A percentile compares a stretch with the other conserved stretches of the same genome.
These are phyloP conservation scores for Fomitopsis palustris DNA, from an alignment of 1,284 basidiomycete genomes.

Conservation along the genomic window DNA sequence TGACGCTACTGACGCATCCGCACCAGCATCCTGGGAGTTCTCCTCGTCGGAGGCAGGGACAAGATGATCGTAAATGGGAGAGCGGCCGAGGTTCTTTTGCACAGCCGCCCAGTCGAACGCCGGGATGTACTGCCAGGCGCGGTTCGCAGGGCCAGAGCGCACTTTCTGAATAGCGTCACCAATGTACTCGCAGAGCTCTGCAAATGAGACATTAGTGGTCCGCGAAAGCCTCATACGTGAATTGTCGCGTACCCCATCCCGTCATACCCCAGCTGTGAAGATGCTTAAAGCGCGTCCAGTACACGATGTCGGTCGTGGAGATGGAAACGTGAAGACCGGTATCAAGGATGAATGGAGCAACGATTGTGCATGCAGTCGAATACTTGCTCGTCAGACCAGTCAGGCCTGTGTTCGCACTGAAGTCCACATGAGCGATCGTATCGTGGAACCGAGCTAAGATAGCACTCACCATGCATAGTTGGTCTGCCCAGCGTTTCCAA, in stretches of 20 bases:
- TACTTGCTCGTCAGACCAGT: conserved; percentile 1
- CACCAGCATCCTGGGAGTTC: background rate
- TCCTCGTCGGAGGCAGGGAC: conserved; percentile 7
- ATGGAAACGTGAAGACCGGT: background rate
- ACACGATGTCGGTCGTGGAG: background rate
- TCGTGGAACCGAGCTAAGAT: background rate
- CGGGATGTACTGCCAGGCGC: conserved; percentile 29
- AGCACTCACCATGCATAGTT: conserved; percentile 33
- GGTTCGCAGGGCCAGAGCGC: conserved; percentile 5
- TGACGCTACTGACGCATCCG: background rate
- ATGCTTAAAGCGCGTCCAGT: conserved; percentile 9
- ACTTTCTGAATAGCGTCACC: conserved; percentile 27
- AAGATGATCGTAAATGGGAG: conserved; percentile 23
- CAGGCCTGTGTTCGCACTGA: conserved; percentile 32
- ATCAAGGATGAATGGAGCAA: background rate
- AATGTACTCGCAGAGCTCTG: conserved; percentile 32
- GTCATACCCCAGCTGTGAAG: conserved; percentile 26
- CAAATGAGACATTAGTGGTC: conserved; percentile 1
- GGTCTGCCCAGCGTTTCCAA: conserved; percentile 38
- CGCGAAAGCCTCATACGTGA: conserved; percentile 13
- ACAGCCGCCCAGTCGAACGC: conserved; percentile 29
- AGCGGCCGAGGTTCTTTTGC: conserved; percentile 19
- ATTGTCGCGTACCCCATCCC: conserved; percentile 21
- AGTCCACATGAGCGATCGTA: background rate
- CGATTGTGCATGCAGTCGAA: background rate